A percentile compares a stretch with the other conserved stretches of the same genome.
phyloP scores from a whole-genome alignment of 176 grass and related monocot species.

The Calamus simplicifolius region DNA sequence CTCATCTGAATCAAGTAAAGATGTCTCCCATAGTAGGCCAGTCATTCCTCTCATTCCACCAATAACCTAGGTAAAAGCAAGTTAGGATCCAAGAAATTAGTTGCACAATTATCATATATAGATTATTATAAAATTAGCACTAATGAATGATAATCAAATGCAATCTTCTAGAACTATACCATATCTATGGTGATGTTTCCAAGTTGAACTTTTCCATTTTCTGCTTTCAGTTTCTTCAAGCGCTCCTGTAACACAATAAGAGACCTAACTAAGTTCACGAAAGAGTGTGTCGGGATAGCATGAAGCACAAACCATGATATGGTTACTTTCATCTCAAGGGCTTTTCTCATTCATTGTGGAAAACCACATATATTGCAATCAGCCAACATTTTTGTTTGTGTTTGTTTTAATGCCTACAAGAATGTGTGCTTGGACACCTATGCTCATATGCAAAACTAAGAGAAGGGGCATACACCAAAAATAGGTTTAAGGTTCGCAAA shows the following conservation, averaged over 20 bases:
- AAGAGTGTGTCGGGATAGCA: no score
- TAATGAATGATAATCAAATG: no score
- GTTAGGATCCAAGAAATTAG: not conserved
- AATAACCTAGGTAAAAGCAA: conserved; percentile 56
- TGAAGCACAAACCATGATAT: no score
- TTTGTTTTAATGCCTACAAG: no score
- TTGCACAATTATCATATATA: no score
- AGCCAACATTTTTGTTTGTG: not conserved
- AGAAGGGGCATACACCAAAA: no score
- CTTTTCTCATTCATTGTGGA: no score
- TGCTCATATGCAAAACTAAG: no score
- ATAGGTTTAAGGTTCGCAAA: no score
- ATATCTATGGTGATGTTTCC: conserved; percentile 89
- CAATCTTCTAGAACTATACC: conserved; percentile 33
- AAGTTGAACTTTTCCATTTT: conserved; percentile 94
- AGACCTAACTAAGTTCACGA: not conserved
- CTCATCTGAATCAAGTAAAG: conserved; percentile 97
- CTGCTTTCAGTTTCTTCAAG: conserved; percentile 84
- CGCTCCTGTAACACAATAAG: conserved; percentile 48
- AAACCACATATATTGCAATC: not conserved
- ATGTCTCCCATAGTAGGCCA: conserved; percentile 98
- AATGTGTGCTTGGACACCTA: no score
- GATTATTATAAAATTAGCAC: no score
- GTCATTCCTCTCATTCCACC: conserved; percentile 99
- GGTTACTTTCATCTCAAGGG: no score